phyloP scores from a whole-genome alignment of 129 eudicot genomes.

The Chrysanthemum makinoi region DNA sequence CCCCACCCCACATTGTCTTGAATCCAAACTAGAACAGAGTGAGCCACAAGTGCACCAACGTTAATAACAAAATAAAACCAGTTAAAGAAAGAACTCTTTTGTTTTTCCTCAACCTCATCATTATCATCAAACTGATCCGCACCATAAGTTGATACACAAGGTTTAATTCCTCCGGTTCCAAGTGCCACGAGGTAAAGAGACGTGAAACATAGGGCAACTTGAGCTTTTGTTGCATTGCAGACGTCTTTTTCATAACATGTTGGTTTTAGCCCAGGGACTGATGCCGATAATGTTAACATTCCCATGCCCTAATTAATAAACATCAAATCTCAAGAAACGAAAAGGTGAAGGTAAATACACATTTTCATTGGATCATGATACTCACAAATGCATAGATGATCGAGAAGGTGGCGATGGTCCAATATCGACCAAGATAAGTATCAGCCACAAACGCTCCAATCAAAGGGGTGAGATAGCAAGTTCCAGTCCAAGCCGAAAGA shows the following conservation, averaged over 20 bases:
- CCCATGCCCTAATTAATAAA: constrained; percentile 44
- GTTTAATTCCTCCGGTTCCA: constrained; percentile 81
- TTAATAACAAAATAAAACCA: constrained; percentile 61
- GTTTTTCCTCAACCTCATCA: constrained; percentile 38
- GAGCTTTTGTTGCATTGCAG: constrained; percentile 46
- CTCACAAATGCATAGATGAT: constrained; percentile 57
- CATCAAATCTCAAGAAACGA: not conserved
- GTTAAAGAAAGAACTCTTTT: constrained; percentile 58
- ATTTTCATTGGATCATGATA: not conserved
- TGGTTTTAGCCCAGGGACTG: constrained; percentile 61
- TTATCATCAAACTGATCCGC: constrained; percentile 73
- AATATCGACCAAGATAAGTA: constrained; percentile 69
- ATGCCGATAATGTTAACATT: constrained; percentile 57
- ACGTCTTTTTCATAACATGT: constrained; percentile 35
- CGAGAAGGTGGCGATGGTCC: constrained; percentile 67
- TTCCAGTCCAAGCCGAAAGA: constrained; percentile 64
- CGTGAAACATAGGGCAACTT: constrained; percentile 40
- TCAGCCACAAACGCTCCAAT: constrained; percentile 81
- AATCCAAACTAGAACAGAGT: constrained; percentile 59
- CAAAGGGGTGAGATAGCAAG: constrained; percentile 68
- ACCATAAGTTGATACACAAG: constrained; percentile 71
- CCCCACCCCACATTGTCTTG: constrained; percentile 77
- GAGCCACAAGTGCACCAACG: constrained; percentile 58
- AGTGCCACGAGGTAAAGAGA: constrained; percentile 64
- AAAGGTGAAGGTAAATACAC: not conserved